These are phyloP conservation scores for Populus hybrid DNA, from an alignment of 441 rosid genomes.

Conservation along the genomic window DNA sequence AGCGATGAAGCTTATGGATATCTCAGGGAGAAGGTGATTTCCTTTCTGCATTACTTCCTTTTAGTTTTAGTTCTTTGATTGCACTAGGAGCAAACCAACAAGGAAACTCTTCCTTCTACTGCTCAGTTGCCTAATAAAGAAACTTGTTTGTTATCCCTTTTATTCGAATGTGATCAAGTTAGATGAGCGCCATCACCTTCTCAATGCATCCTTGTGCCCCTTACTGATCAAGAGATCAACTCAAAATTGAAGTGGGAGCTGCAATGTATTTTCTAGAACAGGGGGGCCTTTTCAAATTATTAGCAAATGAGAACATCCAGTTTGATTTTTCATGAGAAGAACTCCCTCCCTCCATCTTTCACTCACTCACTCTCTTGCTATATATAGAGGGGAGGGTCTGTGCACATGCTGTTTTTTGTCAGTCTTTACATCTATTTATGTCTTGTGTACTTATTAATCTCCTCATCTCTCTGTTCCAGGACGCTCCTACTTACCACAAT, in stretches of 20 bases:
- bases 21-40: slow-evolving; percentile 84
- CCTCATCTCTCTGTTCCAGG: slow-evolving; percentile 43
- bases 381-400: neutral
- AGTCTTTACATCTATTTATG: neutral
- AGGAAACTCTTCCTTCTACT: neutral
- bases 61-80: neutral
- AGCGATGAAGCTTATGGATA: slow-evolving; percentile 96
- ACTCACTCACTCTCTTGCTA: neutral
- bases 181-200: neutral
- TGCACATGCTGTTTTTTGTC: neutral
- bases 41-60: neutral
- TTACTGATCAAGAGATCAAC: neutral
- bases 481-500: slow-evolving; percentile 75
- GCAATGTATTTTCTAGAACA: neutral
- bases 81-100: neutral
- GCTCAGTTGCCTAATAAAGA: neutral
- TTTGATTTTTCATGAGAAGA: neutral
- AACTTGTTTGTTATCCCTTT: neutral
- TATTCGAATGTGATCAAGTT: neutral
- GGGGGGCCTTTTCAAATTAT: neutral
- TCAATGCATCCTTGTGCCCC: neutral
- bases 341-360: neutral
- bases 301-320: neutral
- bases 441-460: neutral
- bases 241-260: neutral